Base-by-base conservation (phyloP, 495 filamentous ascomycete genomes). In the Hypoxylon intermedium region DNA sequence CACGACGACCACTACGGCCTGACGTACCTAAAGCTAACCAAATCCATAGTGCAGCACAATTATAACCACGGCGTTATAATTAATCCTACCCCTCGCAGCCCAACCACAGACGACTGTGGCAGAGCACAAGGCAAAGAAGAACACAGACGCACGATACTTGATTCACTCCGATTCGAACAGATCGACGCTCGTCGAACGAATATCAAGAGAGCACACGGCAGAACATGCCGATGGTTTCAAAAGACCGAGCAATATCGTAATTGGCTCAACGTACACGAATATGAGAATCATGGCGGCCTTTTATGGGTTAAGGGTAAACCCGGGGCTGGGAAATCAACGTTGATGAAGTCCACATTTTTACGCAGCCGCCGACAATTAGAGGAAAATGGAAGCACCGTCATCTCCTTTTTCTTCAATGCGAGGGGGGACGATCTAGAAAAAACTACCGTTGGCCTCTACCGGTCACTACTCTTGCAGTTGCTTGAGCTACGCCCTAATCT, bases 221-320 rank as follows among this genome's bases (percentile, higher is more conserved):
- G 73, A 45, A 84, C 82, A 20, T 85, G 82, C 48, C 34, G 51
- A 60, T 86, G 82, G 83, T 53, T 86, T 13, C 58, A 82, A 3
- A 53, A 61, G 1, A 68, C 72, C 5, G 36, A 65, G 0, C 58
- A 75, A n/a, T 84, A 81, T 53, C 13, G 51, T 7, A 49, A 67
- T n/a, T 86, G 82, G 83, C 73, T 83, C 9, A 70, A 81, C 45
- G 16, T 49, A 3, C 33, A n/a, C 5, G 67, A 74, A 26, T 24
- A 75, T 9, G 2, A 15, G 4, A 31, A 79, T 9, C 79, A 81
- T 58, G 65, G 77, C 41, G 81, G 82, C 6, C 74, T 86, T 40
- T 43, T 86, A 12, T 86, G 83, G 83, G 79, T 87, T 37, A 82
- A 74, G 56, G 83, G 83, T 1, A 84, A 85, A 36, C 79, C 83